phyloP scores from a whole-genome alignment of 1,139 yeast genomes.

The Geotrichum phurueaensis region DNA sequence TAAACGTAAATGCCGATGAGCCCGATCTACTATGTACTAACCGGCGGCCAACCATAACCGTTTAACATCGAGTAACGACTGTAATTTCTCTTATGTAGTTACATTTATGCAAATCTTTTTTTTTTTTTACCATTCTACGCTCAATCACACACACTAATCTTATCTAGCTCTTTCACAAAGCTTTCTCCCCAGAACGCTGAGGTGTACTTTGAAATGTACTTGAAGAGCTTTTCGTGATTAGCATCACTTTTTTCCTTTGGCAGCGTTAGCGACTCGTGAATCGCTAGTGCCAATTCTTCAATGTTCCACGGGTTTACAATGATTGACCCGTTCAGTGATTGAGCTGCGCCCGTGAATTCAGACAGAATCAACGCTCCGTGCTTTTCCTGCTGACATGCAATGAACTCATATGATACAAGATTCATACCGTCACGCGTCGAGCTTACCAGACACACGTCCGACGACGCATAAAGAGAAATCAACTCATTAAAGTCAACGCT shows the following conservation, averaged over 20 bases:
- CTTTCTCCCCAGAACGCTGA: constrained; percentile 96
- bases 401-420: constrained; percentile 89
- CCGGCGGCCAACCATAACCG: too few species aligned
- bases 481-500: constrained; percentile 87
- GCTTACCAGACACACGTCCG: constrained; percentile 88
- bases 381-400: constrained; percentile 86
- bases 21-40: too few species aligned
- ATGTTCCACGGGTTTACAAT: constrained; percentile 98
- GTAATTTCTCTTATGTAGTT: too few species aligned
- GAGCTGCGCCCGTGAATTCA: constrained; percentile 99
- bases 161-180: constrained; percentile 73
- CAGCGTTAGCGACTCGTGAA: constrained; percentile 79
- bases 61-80: too few species aligned
- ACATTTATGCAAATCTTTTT: too few species aligned
- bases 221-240: constrained; percentile 77
- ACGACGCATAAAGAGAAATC: constrained; percentile 73
- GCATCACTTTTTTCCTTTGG: constrained; percentile 71
- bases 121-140: too few species aligned
- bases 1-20: too few species aligned
- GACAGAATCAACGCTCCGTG: constrained; percentile 82
- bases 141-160: not conserved
- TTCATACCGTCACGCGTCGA: constrained; percentile 99
- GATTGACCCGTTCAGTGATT: constrained; percentile 85
- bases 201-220: constrained; percentile 85
- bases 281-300: constrained; percentile 83